Evolutionary conservation across 2,329 filamentous ascomycete species (phyloP).

Genomic region (Hypocrella siamensis): DNA sequence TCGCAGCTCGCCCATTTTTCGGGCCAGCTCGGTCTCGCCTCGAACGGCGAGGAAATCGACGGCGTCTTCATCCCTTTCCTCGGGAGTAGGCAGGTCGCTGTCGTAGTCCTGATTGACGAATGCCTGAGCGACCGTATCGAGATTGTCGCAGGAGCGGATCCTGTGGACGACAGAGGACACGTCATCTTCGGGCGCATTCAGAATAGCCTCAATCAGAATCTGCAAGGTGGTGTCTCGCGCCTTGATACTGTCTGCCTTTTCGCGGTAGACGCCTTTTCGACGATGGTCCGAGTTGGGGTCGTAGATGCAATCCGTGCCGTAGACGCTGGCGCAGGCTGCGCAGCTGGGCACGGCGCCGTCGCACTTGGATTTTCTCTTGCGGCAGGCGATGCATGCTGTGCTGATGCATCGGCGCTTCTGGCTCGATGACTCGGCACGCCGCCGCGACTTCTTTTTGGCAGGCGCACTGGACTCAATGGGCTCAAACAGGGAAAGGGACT

Average conservation of each 20-base stretch:
- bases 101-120: constrained; percentile 27
- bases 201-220: constrained; percentile 80
- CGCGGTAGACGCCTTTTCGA: constrained; percentile 90
- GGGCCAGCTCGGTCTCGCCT: constrained; percentile 67
- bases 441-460: constrained; percentile 33
- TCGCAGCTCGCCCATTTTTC: constrained; percentile 84
- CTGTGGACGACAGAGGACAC: constrained; percentile 66
- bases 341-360: constrained; percentile 85
- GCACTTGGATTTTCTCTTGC: constrained; percentile 72
- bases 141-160: constrained; percentile 71
- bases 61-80: constrained; percentile 23
- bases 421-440: constrained; percentile 27
- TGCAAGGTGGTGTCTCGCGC: constrained; percentile 77
- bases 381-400: constrained; percentile 71
- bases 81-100: constrained; percentile 12
- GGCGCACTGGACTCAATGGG: constrained; percentile 7
- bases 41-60: constrained; percentile 24
- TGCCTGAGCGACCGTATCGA: constrained; percentile 39
- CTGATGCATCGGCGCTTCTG: constrained; percentile 66
- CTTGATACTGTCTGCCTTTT: constrained; percentile 79
- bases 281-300: constrained; percentile 93
- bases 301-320: constrained; percentile 81
- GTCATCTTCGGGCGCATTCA: constrained; percentile 81
- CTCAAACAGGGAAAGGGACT: no score
- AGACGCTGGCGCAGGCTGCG: constrained; percentile 90